A percentile compares a stretch with the other conserved stretches of the same genome.
phyloP scores from a whole-genome alignment of 1,284 basidiomycete species.

The Microbotryum intermedium region DNA sequence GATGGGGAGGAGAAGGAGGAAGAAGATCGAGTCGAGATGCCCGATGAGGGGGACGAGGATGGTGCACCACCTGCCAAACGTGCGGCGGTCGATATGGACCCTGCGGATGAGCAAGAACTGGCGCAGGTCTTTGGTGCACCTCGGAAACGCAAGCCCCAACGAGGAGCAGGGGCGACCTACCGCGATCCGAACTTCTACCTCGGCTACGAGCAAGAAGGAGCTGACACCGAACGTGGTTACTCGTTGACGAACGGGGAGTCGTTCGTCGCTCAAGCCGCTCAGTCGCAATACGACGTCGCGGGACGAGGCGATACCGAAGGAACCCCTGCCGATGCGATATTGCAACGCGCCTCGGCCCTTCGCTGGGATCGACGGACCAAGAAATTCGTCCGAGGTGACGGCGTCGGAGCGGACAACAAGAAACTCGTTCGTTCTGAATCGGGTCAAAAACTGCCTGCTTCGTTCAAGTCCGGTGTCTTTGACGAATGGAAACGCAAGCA shows the following conservation, averaged over 20 bases:
- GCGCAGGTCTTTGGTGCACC: constrained; percentile 58
- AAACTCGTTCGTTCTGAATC: constrained; percentile 91
- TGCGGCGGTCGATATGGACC: constrained; percentile 27
- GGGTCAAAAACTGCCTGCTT: constrained; percentile 83
- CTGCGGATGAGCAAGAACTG: constrained; percentile 39
- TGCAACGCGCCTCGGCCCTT: constrained; percentile 56
- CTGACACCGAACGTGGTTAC: constrained; percentile 80
- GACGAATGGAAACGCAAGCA: constrained; percentile 88
- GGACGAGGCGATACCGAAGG: constrained; percentile 57
- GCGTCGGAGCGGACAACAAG: constrained; percentile 80
- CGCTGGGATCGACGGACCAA: constrained; percentile 97
- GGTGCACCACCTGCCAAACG: constrained; percentile 33
- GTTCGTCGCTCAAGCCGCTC: constrained; percentile 75
- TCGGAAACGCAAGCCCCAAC: constrained; percentile 45
- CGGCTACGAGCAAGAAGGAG: constrained; percentile 78
- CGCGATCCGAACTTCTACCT: constrained; percentile 84
- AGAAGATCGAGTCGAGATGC: constrained; percentile 32
- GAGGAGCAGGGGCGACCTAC: constrained; percentile 42
- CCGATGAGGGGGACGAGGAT: constrained; percentile 40
- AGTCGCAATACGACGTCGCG: constrained; percentile 71
- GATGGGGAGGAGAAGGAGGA: constrained; percentile 42
- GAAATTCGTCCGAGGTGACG: constrained; percentile 79
- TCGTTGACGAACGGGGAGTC: constrained; percentile 67
- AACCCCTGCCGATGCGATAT: constrained; percentile 48
- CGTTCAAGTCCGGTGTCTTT: constrained; percentile 85